A percentile compares a stretch with the other conserved stretches of the same genome.
phyloP scores from a whole-genome alignment of 208 protist species.

The Leishmania gerbilli region DNA sequence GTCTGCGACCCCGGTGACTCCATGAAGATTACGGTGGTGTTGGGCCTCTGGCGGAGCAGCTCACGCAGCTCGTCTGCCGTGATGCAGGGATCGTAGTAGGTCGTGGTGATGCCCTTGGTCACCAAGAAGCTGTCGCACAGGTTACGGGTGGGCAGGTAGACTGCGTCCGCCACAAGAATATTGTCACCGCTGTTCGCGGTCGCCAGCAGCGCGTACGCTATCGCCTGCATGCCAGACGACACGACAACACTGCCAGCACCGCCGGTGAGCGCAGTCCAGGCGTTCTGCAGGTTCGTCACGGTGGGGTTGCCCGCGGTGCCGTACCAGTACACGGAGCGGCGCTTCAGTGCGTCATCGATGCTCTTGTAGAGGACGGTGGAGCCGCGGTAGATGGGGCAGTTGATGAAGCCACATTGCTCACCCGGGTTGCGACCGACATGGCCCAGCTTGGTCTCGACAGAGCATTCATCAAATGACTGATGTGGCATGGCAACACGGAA shows the following conservation, averaged over 20 bases:
- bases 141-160: slow-evolving; percentile 33
- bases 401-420: slow-evolving; percentile 35
- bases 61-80: slow-evolving; percentile 32
- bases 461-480: neutral
- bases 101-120: slow-evolving; percentile 29
- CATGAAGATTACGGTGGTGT: slow-evolving; percentile 34
- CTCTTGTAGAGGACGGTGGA: slow-evolving; percentile 32
- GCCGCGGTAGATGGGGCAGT: slow-evolving; percentile 38
- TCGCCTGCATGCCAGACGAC: slow-evolving; percentile 33
- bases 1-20: slow-evolving; percentile 37
- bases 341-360: slow-evolving; percentile 17
- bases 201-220: slow-evolving; percentile 33
- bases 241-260: slow-evolving; percentile 28
- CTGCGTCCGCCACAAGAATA: slow-evolving; percentile 34
- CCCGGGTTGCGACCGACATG: slow-evolving; percentile 28
- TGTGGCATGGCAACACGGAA: neutral
- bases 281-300: slow-evolving; percentile 24
- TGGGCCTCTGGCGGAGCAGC: slow-evolving; percentile 27
- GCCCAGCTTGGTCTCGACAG: slow-evolving; percentile 33
- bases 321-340: slow-evolving; percentile 17
- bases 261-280: slow-evolving; percentile 35
- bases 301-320: slow-evolving; percentile 39
- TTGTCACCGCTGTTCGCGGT: slow-evolving; percentile 27
- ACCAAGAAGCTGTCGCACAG: slow-evolving; percentile 30
- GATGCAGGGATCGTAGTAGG: slow-evolving; percentile 41